Base-by-base conservation (phyloP, 2,329 filamentous ascomycete species). In the Colletotrichum destructivum region DNA sequence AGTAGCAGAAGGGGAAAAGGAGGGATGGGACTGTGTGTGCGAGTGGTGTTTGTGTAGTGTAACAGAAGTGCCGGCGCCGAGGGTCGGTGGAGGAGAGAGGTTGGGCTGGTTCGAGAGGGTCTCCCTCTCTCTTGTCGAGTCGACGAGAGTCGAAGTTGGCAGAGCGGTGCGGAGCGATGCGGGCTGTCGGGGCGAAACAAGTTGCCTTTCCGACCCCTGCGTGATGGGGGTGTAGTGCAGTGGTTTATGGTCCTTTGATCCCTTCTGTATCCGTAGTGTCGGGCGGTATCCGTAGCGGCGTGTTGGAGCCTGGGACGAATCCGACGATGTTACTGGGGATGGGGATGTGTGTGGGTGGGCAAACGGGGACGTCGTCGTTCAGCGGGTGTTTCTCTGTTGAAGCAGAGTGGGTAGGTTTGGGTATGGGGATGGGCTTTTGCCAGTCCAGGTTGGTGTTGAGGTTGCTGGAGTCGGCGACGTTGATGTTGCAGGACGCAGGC, bases 121-220 rank as follows among this genome's bases (percentile, higher is more conserved):
- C 69, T 59, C 52, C 54, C 44, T 64, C 31, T 35, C 31, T 35
- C 6, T 31, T 31, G 31, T 71, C 69, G 65, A 71, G 65, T 71
- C 52, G 52, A 60, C 65, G 59, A 69, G n/a, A n/a, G 69, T 69
- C 65, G 65, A 71, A 63, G 64, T 60, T 69, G 68, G 31, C 69
- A 59, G 69, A 71, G 69, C 69, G 69, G 65, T 71, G 69, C 69
- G 69, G 69, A 71, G 69, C 69, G 57, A 54, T 46, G 69, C 65
- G 69, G 69, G 69, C 69, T 71, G 62, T 69, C 65, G 69, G 69
- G 69, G 69, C 65, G 65, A 71, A 69, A 71, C 69, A 21, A 71
- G 47, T 42, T 62, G 57, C 49, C 51, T 71, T 62, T 62, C 51
- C 13, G 31, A 62, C 59, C 46, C 59, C 51, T 71, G 21, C 46